Conservation (phyloP, 2,329 filamentous ascomycete genomes). For the Trichoderma endophyticum region DNA sequence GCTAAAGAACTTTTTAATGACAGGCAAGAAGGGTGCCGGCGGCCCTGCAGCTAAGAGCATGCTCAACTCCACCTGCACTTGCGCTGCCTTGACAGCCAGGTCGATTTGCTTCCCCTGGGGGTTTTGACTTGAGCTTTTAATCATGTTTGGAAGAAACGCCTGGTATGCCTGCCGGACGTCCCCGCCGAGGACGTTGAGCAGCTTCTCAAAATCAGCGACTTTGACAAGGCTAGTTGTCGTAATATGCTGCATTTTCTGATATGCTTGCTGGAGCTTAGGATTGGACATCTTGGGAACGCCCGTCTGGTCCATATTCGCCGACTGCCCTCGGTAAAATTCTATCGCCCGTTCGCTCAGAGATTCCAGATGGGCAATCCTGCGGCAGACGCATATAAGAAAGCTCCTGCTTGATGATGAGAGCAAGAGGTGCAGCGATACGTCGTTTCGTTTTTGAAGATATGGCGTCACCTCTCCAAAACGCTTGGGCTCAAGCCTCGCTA, state of each 20-base stretch:
- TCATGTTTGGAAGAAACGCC: slow-evolving; percentile 42
- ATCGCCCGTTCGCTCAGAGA: slow-evolving; percentile 47
- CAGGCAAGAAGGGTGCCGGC: slow-evolving; percentile 46
- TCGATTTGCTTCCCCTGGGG: slow-evolving; percentile 44
- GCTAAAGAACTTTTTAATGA: slow-evolving; percentile 65
- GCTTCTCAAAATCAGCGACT: slow-evolving; percentile 59
- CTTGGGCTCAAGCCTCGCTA: slow-evolving; percentile 45
- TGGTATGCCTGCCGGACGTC: slow-evolving; percentile 53
- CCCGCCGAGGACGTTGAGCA: slow-evolving; percentile 49
- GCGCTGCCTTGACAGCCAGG: slow-evolving; percentile 43
- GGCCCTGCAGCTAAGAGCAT: slow-evolving; percentile 50
- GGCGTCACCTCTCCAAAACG: slow-evolving; percentile 48
- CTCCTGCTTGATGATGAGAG: slow-evolving; percentile 72
- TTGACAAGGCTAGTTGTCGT: slow-evolving; percentile 53
- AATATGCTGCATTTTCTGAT: slow-evolving; percentile 52
- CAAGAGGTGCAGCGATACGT: slow-evolving; percentile 60
- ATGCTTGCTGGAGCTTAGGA: slow-evolving; percentile 54
- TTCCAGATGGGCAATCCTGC: slow-evolving; percentile 59
- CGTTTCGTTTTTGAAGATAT: slow-evolving; percentile 53
- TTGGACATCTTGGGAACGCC: slow-evolving; percentile 42
- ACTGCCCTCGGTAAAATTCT: slow-evolving; percentile 48
- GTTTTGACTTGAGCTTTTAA: slow-evolving; percentile 40
- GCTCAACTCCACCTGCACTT: slow-evolving; percentile 48
- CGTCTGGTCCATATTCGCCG: slow-evolving; percentile 40
- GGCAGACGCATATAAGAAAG: slow-evolving; percentile 67